Evolutionary conservation across 2,329 filamentous ascomycete species (phyloP).

Genomic region (Malbranchea zuffiana): DNA sequence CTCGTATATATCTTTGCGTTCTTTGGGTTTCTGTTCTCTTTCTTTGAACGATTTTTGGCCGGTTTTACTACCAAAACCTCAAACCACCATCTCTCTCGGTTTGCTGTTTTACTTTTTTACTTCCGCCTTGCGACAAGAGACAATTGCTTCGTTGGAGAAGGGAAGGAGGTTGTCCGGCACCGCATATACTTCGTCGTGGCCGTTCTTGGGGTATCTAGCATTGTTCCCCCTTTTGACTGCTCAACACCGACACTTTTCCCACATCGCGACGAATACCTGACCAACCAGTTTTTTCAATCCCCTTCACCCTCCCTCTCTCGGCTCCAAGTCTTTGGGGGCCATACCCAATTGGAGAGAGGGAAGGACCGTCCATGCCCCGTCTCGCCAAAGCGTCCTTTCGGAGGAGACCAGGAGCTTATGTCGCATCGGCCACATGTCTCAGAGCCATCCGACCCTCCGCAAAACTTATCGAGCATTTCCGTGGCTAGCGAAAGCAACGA

Average conservation of each 20-base stretch:
- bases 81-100: background rate
- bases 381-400: constrained; percentile 18
- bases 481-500: constrained; percentile 1
- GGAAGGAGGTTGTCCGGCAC: too few species aligned
- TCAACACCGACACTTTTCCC: constrained; percentile 24
- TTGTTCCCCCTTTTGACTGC: constrained; percentile 21
- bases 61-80: constrained; percentile 1
- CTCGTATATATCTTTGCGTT: background rate
- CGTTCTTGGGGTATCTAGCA: constrained; percentile 30
- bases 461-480: constrained; percentile 1
- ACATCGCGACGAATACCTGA: constrained; percentile 23
- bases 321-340: constrained; percentile 23
- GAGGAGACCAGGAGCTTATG: constrained; percentile 30
- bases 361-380: constrained; percentile 30
- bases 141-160: too few species aligned
- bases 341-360: constrained; percentile 29
- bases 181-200: constrained; percentile 35
- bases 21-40: background rate
- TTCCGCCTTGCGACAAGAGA: too few species aligned
- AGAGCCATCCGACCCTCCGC: constrained; percentile 22
- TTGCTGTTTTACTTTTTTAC: background rate
- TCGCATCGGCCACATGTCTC: constrained; percentile 27
- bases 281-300: constrained; percentile 19
- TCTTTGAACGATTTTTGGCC: background rate
- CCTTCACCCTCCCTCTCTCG: constrained; percentile 30